Conservation (phyloP, 768 basidiomycete genomes). For the Lactarius hengduanensis region DNA sequence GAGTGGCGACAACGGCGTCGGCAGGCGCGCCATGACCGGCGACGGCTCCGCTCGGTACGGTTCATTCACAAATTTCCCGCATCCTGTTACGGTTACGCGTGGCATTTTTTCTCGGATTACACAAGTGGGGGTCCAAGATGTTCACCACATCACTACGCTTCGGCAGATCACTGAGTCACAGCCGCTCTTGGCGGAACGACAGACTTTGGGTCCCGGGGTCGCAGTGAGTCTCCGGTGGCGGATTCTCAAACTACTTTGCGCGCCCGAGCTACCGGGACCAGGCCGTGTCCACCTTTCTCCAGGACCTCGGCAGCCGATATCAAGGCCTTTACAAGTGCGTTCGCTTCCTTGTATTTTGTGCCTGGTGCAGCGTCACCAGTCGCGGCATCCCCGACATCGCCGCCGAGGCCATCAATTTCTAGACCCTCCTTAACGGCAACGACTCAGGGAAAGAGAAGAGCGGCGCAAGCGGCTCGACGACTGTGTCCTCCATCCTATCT, state of each 20-base stretch:
- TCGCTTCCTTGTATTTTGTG: not conserved
- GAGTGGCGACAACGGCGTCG: not conserved
- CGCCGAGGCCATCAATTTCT: not conserved
- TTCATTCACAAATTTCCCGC: not conserved
- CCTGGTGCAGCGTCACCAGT: too few relatives aligned
- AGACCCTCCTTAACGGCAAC: not conserved
- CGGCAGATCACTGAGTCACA: not conserved
- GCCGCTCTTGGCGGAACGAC: too few relatives aligned
- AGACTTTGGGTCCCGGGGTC: too few relatives aligned
- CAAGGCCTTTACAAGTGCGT: not conserved
- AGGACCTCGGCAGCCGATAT: not conserved
- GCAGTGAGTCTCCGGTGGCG: too few relatives aligned
- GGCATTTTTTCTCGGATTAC: too few relatives aligned
- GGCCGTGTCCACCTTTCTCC: not conserved
- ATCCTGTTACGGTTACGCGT: not conserved
- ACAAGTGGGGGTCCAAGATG: not conserved
- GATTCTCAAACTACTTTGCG: too few relatives aligned
- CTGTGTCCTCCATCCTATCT: too few relatives aligned
- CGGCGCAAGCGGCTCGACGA: not conserved
- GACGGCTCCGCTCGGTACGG: too few relatives aligned
- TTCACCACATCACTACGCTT: not conserved
- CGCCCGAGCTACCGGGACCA: not conserved
- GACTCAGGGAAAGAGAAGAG: too few relatives aligned
- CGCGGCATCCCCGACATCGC: not conserved
- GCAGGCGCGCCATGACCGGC: too few relatives aligned